phyloP scores from a whole-genome alignment of 176 grass and related monocot species.

The Oryza officinalis region DNA sequence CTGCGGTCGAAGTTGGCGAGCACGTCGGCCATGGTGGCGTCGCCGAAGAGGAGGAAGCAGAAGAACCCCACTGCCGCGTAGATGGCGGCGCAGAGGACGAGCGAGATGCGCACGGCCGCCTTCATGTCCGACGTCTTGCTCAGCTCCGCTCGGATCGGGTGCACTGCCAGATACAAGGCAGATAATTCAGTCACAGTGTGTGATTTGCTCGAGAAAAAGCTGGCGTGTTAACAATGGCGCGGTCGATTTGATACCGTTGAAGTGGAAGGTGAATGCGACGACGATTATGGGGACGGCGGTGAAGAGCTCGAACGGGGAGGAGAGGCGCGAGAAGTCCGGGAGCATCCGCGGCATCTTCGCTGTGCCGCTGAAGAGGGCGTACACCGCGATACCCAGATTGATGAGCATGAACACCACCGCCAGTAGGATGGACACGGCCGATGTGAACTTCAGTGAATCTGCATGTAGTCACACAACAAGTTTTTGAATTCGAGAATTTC shows the following conservation, averaged over 20 bases:
- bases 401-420: slow-evolving; percentile 83
- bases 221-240: neutral
- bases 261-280: slow-evolving; percentile 96
- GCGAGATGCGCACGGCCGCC: slow-evolving; percentile 69
- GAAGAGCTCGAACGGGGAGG: slow-evolving; percentile 83
- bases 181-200: neutral
- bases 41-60: slow-evolving; percentile 88
- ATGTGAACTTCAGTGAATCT: slow-evolving; percentile 88
- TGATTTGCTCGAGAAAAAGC: neutral
- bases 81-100: slow-evolving; percentile 69
- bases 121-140: slow-evolving; percentile 79
- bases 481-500: neutral
- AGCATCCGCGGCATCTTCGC: slow-evolving; percentile 70
- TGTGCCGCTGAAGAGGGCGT: slow-evolving; percentile 64
- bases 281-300: slow-evolving; percentile 87
- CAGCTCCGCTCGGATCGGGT: slow-evolving; percentile 80
- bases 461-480: slow-evolving; percentile 14
- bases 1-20: slow-evolving; percentile 89
- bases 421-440: slow-evolving; percentile 79
- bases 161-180: slow-evolving; percentile 48
- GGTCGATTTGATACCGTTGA: slow-evolving; percentile 57
- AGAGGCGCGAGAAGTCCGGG: slow-evolving; percentile 65
- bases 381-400: slow-evolving; percentile 72
- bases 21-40: slow-evolving; percentile 81
- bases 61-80: slow-evolving; percentile 83